Conservation (phyloP, 495 filamentous ascomycete genomes). For the Aspergillus cristatus region DNA sequence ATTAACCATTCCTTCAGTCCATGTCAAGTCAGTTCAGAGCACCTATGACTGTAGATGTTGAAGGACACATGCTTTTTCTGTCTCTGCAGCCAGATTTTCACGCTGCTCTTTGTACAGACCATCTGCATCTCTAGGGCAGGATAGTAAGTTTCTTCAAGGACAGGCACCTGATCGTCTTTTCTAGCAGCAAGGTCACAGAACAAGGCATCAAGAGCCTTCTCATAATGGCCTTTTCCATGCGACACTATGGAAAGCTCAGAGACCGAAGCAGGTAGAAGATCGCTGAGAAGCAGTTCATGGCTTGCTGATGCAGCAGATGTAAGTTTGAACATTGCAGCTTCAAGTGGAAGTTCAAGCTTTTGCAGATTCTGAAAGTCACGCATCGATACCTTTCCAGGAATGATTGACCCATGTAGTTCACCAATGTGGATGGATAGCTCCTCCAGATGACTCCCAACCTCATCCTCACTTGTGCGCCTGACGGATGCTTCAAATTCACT, state of each 20-base stretch:
- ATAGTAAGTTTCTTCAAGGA: background rate
- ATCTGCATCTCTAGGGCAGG: background rate
- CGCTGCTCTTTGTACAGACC: background rate
- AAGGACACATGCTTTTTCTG: background rate
- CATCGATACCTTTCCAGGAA: slow-evolving; percentile 23
- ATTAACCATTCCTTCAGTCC: too few species aligned
- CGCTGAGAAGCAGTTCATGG: background rate
- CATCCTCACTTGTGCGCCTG: slow-evolving; percentile 6
- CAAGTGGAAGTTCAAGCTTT: slow-evolving; percentile 23
- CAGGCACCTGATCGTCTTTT: background rate
- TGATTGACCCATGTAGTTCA: slow-evolving; percentile 17
- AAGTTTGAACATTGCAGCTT: slow-evolving; percentile 15
- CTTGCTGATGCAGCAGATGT: background rate
- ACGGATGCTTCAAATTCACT: background rate
- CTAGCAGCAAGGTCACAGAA: background rate
- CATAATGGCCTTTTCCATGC: background rate
- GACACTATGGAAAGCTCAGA: background rate
- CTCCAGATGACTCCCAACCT: slow-evolving; percentile 23
- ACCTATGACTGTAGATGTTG: background rate
- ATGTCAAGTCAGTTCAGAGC: too few species aligned
- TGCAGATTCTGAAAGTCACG: slow-evolving; percentile 21
- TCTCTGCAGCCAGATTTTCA: background rate
- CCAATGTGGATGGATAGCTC: slow-evolving; percentile 17
- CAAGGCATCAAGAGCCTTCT: background rate
- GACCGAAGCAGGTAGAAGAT: background rate